Evolutionary conservation across 768 basidiomycete genomes (phyloP).

Genomic region (Termitomyces sp.): DNA sequence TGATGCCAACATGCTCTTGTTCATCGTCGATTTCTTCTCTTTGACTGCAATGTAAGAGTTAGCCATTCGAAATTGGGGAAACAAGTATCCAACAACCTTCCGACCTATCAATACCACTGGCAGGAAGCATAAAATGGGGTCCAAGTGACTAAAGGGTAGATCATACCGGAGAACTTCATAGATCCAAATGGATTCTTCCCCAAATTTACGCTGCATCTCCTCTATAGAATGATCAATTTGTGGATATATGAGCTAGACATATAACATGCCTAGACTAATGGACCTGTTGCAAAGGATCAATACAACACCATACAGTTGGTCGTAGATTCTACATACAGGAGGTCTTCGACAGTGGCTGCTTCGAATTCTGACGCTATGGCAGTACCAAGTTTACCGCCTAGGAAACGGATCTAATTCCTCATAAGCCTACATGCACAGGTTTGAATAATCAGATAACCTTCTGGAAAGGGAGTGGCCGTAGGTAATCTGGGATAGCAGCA

Average conservation of each 20-base stretch:
- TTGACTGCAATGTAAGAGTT: constrained; percentile 57
- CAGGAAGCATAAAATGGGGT: constrained; percentile 1
- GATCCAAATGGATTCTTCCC: constrained; percentile 86
- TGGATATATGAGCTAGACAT: background rate
- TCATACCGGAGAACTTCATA: constrained; percentile 84
- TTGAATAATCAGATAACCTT: constrained; percentile 47
- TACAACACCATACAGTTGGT: background rate
- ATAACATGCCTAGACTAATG: constrained; percentile 52
- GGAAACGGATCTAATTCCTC: constrained; percentile 72
- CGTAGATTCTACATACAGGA: constrained; percentile 62
- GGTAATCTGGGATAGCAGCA: constrained; percentile 78
- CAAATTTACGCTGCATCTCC: constrained; percentile 79
- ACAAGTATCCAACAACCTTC: constrained; percentile 59
- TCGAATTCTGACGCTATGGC: constrained; percentile 87
- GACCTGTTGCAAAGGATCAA: constrained; percentile 33
- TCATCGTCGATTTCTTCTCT: constrained; percentile 75
- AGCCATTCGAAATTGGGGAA: background rate
- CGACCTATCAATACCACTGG: constrained; percentile 80
- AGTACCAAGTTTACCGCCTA: constrained; percentile 93
- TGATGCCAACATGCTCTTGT: constrained; percentile 95
- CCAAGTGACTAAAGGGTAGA: background rate
- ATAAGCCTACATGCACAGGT: background rate
- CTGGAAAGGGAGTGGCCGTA: constrained; percentile 84
- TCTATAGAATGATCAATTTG: constrained; percentile 38
- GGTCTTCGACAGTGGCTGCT: constrained; percentile 85